These are phyloP conservation scores for Aspergillus arachidicola DNA, from an alignment of 2,329 filamentous ascomycete genomes.

Conservation along the genomic window DNA sequence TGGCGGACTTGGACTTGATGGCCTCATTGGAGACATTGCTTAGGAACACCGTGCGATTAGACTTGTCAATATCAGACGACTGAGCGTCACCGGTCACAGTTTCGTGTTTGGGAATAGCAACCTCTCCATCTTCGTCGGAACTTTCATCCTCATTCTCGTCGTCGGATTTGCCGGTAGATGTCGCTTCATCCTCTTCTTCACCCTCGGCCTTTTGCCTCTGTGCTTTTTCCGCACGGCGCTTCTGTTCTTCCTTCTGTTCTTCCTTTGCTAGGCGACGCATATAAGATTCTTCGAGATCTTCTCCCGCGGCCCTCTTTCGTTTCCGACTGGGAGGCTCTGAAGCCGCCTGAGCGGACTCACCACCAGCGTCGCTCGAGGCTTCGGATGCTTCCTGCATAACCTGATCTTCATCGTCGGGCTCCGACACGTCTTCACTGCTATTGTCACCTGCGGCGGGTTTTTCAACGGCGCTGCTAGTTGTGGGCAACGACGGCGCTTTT, in stretches of 20 bases:
- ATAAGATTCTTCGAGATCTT: slow-evolving; percentile 48
- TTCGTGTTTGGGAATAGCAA: slow-evolving; percentile 42
- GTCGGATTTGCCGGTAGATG: slow-evolving; percentile 24
- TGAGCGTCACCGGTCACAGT: slow-evolving; percentile 38
- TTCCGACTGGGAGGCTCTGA: slow-evolving; percentile 44
- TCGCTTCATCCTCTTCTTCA: slow-evolving; percentile 56
- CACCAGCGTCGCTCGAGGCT: slow-evolving; percentile 49
- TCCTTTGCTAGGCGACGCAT: slow-evolving; percentile 49
- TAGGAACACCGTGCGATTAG: slow-evolving; percentile 86
- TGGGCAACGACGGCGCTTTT: slow-evolving; percentile 33
- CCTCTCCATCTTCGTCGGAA: slow-evolving; percentile 32
- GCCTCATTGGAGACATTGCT: slow-evolving; percentile 85
- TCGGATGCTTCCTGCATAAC: slow-evolving; percentile 48
- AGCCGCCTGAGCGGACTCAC: slow-evolving; percentile 31
- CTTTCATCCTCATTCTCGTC: slow-evolving; percentile 36
- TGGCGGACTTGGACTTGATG: slow-evolving; percentile 78
- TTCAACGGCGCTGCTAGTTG: slow-evolving; percentile 5
- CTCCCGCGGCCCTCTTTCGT: slow-evolving; percentile 57
- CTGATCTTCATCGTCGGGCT: slow-evolving; percentile 38
- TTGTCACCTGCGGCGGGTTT: slow-evolving; percentile 22
- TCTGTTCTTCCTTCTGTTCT: slow-evolving; percentile 39
- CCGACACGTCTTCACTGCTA: slow-evolving; percentile 28
- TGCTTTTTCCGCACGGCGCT: slow-evolving; percentile 37
- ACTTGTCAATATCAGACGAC: slow-evolving; percentile 73
- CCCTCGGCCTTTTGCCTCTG: slow-evolving; percentile 42